Evolutionary conservation across 495 filamentous ascomycete genomes (phyloP).

Genomic region (Penicillium waksmanii): DNA sequence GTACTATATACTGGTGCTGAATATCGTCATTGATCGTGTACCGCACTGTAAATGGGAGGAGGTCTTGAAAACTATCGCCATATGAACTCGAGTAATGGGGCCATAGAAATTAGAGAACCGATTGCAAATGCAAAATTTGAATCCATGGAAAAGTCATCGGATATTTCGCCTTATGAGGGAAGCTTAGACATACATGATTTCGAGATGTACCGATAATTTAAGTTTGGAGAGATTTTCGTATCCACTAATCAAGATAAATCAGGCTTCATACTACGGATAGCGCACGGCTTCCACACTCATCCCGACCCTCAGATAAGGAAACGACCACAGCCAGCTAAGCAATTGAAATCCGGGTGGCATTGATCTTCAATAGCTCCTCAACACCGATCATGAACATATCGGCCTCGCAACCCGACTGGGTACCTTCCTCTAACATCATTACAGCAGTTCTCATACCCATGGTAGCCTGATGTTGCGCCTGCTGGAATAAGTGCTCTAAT

Average conservation of each 20-base stretch:
- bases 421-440: neutral
- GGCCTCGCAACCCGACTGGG: slow-evolving; percentile 11
- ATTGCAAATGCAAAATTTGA: too few relatives aligned
- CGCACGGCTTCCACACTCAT: neutral
- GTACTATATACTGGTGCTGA: neutral
- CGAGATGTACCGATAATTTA: neutral
- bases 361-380: slow-evolving; percentile 5
- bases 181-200: neutral
- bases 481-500: neutral
- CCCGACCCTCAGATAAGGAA: neutral
- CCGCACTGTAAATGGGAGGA: neutral
- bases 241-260: neutral
- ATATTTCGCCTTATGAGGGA: too few relatives aligned
- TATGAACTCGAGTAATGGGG: neutral
- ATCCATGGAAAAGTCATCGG: too few relatives aligned
- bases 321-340: neutral
- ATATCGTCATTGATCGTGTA: neutral
- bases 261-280: neutral
- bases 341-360: neutral
- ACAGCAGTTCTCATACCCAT: neutral
- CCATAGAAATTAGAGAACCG: too few relatives aligned
- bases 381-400: slow-evolving; percentile 3
- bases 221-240: neutral
- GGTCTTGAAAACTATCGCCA: neutral
- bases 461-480: neutral